Conservation (phyloP, 768 basidiomycete species). For the Suillus discolor region DNA sequence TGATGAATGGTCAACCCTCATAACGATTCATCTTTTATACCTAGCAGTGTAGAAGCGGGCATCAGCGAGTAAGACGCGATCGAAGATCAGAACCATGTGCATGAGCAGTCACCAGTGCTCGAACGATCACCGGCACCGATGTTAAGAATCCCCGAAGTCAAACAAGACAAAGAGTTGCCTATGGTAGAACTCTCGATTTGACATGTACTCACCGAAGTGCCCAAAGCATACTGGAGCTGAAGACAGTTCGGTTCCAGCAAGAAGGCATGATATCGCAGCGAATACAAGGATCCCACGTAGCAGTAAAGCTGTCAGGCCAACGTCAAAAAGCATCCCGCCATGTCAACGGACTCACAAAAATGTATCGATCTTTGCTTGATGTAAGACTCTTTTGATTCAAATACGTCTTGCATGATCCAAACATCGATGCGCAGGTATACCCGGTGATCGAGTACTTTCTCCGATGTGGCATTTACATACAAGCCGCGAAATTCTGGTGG, state of each 20-base stretch:
- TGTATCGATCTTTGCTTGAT: background rate
- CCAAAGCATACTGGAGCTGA: background rate
- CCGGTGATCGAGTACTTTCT: background rate
- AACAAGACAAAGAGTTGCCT: background rate
- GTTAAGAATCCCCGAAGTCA: background rate
- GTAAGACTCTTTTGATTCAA: background rate
- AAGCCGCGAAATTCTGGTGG: background rate
- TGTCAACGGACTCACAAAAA: background rate
- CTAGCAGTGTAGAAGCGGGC: background rate
- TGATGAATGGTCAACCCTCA: background rate
- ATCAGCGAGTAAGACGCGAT: background rate
- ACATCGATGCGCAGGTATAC: background rate
- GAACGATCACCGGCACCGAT: background rate
- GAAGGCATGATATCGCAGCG: background rate
- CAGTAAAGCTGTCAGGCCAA: background rate
- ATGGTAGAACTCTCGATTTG: background rate
- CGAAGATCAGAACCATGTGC: background rate
- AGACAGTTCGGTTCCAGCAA: background rate
- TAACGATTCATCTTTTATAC: background rate
- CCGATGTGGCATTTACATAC: background rate
- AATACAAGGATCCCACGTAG: background rate
- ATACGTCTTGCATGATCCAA: background rate
- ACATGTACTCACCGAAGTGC: background rate
- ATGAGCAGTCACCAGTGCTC: background rate
- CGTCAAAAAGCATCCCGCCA: background rate